Conservation (phyloP, 257 asterid species). For the Cordia subcordata region DNA sequence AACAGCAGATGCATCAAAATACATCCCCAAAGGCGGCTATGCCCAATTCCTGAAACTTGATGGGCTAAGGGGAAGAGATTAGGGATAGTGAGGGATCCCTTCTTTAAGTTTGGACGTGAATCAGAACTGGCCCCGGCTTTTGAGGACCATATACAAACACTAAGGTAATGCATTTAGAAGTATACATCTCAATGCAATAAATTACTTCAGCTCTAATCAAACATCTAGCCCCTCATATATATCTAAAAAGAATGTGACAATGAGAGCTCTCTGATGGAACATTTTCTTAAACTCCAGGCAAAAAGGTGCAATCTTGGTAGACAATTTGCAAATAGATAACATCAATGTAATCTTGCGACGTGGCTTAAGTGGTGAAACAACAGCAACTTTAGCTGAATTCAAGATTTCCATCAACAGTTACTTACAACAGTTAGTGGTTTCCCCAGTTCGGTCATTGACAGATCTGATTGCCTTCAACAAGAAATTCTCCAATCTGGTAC, state of each 20-base stretch:
- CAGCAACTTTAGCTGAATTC: conserved; percentile 50
- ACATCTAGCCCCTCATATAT: too few species aligned
- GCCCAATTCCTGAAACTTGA: conserved; percentile 30
- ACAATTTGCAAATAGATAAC: conserved; percentile 51
- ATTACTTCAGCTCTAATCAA: too few species aligned
- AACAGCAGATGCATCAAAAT: conserved; percentile 26
- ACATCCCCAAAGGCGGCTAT: conserved; percentile 40
- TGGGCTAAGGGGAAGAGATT: conserved; percentile 42
- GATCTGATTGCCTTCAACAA: conserved; percentile 54
- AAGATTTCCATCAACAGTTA: conserved; percentile 42
- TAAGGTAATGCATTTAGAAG: conserved; percentile 21
- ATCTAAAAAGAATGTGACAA: too few species aligned
- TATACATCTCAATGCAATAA: too few species aligned
- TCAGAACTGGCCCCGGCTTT: conserved; percentile 11
- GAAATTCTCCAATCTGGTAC: conserved; percentile 45
- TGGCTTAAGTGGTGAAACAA: conserved; percentile 40
- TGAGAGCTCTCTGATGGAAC: too few species aligned
- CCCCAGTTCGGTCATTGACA: conserved; percentile 50
- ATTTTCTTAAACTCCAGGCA: too few species aligned
- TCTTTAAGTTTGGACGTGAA: conserved; percentile 15
- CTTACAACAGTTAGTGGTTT: conserved; percentile 28
- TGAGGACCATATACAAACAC: conserved; percentile 20
- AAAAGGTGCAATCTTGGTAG: conserved; percentile 50
- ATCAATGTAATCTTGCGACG: too few species aligned
- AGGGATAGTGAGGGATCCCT: conserved; percentile 30